Evolutionary conservation across 2,329 filamentous ascomycete species (phyloP).

Genomic region (Trichoderma pleuroti): DNA sequence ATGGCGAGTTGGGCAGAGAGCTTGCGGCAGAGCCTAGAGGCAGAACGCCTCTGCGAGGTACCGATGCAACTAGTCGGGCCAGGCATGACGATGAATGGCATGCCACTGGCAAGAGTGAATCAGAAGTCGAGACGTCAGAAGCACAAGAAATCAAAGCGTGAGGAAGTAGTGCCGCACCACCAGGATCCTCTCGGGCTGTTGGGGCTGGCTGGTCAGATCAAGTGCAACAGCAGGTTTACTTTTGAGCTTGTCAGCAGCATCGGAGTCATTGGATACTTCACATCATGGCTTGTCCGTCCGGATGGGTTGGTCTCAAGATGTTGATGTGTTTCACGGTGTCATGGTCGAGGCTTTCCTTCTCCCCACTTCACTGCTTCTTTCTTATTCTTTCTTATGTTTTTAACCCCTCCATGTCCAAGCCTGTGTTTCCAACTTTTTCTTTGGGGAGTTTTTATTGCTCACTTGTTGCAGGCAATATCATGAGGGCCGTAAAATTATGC

Average conservation of each 20-base stretch:
- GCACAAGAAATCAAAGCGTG: constrained; percentile 11
- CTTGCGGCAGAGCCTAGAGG: constrained; percentile 35
- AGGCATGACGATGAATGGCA: neutral
- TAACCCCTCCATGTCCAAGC: neutral
- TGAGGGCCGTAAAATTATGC: neutral
- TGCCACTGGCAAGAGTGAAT: constrained; percentile 18
- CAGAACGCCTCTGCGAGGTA: constrained; percentile 28
- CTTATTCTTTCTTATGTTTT: neutral
- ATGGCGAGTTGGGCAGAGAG: constrained; percentile 38
- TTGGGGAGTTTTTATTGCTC: neutral
- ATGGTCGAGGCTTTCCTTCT: neutral
- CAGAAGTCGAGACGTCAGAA: neutral
- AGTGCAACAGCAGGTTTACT: constrained; percentile 61
- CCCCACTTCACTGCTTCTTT: neutral
- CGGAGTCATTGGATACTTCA: constrained; percentile 69
- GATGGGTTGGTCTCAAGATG: constrained; percentile 19
- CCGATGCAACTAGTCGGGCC: constrained; percentile 8
- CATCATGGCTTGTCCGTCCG: constrained; percentile 54
- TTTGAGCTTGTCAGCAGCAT: constrained; percentile 72
- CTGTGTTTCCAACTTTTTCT: neutral
- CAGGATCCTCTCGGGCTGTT: constrained; percentile 79
- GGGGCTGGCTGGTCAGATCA: constrained; percentile 63
- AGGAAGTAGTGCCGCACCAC: constrained; percentile 31
- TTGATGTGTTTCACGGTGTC: neutral
- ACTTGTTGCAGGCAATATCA: neutral